phyloP scores from a whole-genome alignment of 1,139 yeast species.

The Geotrichum cucujoidarum region DNA sequence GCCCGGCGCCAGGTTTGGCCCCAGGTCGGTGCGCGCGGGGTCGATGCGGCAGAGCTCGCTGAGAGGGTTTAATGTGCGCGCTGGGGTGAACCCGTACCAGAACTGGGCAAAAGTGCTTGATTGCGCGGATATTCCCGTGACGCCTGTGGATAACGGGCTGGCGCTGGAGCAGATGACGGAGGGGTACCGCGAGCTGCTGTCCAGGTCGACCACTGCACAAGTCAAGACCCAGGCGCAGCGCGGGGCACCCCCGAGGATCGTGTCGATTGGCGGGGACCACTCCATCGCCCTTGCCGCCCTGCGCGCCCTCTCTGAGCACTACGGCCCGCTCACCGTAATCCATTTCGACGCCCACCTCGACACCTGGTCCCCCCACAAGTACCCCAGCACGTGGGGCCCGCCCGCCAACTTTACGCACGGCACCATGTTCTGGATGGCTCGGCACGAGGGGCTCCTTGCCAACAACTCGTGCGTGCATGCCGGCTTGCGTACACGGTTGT shows the following conservation, averaged over 20 bases:
- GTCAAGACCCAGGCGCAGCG: slow-evolving; percentile 11
- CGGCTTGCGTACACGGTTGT: slow-evolving; percentile 64
- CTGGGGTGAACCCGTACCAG: slow-evolving; percentile 58
- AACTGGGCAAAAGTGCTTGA: slow-evolving; percentile 66
- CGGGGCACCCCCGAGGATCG: slow-evolving; percentile 47
- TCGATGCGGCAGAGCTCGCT: slow-evolving; percentile 65
- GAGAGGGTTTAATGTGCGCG: slow-evolving; percentile 66
- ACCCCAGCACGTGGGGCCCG: slow-evolving; percentile 63
- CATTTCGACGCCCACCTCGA: slow-evolving; percentile 80
- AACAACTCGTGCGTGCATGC: slow-evolving; percentile 59
- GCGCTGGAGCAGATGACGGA: slow-evolving; percentile 68
- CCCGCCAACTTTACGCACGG: slow-evolving; percentile 61
- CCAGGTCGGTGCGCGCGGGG: slow-evolving; percentile 66
- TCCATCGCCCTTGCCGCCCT: slow-evolving; percentile 66
- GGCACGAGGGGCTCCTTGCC: slow-evolving; percentile 56
- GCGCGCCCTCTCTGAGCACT: slow-evolving; percentile 52
- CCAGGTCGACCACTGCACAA: slow-evolving; percentile 31
- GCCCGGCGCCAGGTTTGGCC: slow-evolving; percentile 78
- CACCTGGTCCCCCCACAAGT: slow-evolving; percentile 66
- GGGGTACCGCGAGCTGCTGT: slow-evolving; percentile 55
- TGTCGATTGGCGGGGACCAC: slow-evolving; percentile 77
- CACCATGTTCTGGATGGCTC: slow-evolving; percentile 76
- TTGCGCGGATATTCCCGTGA: slow-evolving; percentile 77
- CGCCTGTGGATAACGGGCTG: slow-evolving; percentile 68
- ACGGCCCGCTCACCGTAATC: slow-evolving; percentile 63